These are phyloP conservation scores for Plasmodium fragile DNA, from an alignment of 169 alveolate species.

Conservation along the genomic window DNA sequence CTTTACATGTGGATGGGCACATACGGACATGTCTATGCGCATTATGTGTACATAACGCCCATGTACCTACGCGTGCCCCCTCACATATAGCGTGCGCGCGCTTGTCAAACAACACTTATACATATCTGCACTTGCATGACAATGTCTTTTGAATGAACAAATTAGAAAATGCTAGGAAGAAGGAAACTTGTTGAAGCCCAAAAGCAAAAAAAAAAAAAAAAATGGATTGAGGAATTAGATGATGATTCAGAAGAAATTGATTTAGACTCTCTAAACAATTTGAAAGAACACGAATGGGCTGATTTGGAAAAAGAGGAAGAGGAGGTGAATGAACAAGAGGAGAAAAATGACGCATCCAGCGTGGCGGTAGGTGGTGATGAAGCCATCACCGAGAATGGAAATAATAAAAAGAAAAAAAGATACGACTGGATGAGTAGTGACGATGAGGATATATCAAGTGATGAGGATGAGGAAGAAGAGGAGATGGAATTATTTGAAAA, in stretches of 20 bases:
- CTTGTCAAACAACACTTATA: neutral
- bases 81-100: neutral
- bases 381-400: neutral
- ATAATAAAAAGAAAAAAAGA: constrained; percentile 36
- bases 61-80: neutral
- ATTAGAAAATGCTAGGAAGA: constrained; percentile 63
- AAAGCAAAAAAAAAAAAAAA: constrained; percentile 57
- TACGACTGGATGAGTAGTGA: constrained; percentile 78
- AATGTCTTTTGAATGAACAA: constrained; percentile 24
- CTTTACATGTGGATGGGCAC: constrained; percentile 5
- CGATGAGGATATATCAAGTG: constrained; percentile 74
- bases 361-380: constrained; percentile 20
- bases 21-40: neutral
- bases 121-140: constrained; percentile 19
- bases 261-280: constrained; percentile 58
- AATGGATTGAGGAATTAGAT: constrained; percentile 74
- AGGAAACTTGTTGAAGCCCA: constrained; percentile 42
- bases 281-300: constrained; percentile 15
- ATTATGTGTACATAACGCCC: neutral
- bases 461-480: constrained; percentile 41
- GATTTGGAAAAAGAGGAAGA: constrained; percentile 42
- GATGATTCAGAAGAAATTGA: constrained; percentile 73
- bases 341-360: neutral
- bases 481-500: neutral
- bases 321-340: constrained; percentile 21